Evolutionary conservation across 2,329 filamentous ascomycete genomes (phyloP), one percentile per base, ranked within the genome.

Genomic region (Teratosphaeria gauchensis): DNA sequence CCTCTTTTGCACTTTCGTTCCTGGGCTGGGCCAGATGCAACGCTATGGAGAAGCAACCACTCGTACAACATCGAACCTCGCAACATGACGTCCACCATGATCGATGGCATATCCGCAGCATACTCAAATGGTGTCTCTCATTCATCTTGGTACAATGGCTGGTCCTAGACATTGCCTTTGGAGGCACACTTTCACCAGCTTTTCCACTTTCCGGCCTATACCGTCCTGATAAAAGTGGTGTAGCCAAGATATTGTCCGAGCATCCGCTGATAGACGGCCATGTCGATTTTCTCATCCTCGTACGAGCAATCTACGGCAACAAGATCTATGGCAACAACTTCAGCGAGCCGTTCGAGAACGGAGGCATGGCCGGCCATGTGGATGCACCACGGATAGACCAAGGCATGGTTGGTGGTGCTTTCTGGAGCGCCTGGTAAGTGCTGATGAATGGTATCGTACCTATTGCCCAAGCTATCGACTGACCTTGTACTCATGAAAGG

Each of bases 331-430:
- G 60, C 24, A 56, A 59, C 28, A 77, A 80, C 62, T 96, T 96
- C 75, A 86, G 81, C n/a, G 75, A 84, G 42, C 80, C 82, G 5
- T 96, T 96, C 68, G 82, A 86, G 63, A 76, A 88, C 24, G 90
- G 89, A 33, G 83, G 82, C 0, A 74, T 95, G 56, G 69, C 72
- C 0, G 79, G 79, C 3, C 89, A 97, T 64, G 87, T 94, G 56
- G 92, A 97, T 71, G 76, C 96, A 8, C 85, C 87, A 1, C 84
- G 92, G 4, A 79, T 96, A 54, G 79, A 82, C 38, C 73, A 83
- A 55, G 91, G 92, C 1, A 79, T 81, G 64, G 84, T 87, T 62
- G 91, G 91, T 46, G 92, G 91, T 58, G 86, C 89, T n/a, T 96
- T 96, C 72, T 96, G 92, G 92, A 92, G 87, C 70, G 90, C 94